Evolutionary conservation across 2,329 filamentous ascomycete species (phyloP), one percentile per base, ranked within the genome.

Genomic region (Talaromyces marneffei): DNA sequence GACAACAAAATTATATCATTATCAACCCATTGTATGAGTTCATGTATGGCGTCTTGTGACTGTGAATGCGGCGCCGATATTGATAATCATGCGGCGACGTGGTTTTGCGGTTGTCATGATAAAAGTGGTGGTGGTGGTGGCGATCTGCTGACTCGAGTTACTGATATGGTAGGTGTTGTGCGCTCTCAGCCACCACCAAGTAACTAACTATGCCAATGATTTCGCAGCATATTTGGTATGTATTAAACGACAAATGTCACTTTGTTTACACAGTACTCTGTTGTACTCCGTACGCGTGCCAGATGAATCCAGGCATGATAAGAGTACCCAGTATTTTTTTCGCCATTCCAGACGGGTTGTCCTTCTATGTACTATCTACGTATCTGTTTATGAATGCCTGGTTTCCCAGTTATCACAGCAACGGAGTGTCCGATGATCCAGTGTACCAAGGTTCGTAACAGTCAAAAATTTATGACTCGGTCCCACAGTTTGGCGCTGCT

Each of bases 1-100:
- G 35, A 52, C 27, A 31, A 2, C 46, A 18, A 48, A 48, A 48
- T n/a, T 20, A 48, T 48, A 8, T 10, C 7, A 2, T n/a, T n/a
- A 27, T 27, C 44, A n/a, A 48, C 7, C 29, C 27, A 9, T 18
- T 31, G 46, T 18, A 33, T 33, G 29, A 12, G 27, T 33, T 23
- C 48, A 50, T 50, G 20, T 31, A 31, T 23, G 48, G 48, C 48
- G 56, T 58, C 56, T 37, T 50, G 31, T 58, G 42, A 58, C 10
- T 10, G 55, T 23, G 25, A 31, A 31, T 31, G 46, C 16, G 48
- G 29, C 25, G 39, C 16, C 14, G 29, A 6, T 20, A 29, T 20
- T 14, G 35, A 52, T n/a, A n/a, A n/a, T n/a, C n/a, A n/a, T n/a
- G n/a, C n/a, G n/a, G n/a, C n/a, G n/a, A n/a, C n/a, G n/a, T n/a